Percentiles rank a stretch among this genome's conserved stretches.
phyloP scores from a whole-genome alignment of 192 early-diverging fungal genomes.

The Backusella mclennaniae region DNA sequence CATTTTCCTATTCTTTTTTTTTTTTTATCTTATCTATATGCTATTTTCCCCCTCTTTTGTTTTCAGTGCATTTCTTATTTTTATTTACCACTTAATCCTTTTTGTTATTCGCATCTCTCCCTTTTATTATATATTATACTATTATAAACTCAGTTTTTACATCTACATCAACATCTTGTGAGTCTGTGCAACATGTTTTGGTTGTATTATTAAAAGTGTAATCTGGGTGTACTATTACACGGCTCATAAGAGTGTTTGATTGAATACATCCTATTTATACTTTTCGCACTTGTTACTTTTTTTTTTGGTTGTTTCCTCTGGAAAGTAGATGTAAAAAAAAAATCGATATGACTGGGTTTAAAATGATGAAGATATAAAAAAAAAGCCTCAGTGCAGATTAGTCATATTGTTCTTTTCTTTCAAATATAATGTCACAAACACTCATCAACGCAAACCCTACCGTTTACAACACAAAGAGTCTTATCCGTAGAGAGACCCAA shows the following conservation, averaged over 20 bases:
- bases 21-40: background rate
- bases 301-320: no score
- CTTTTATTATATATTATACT: background rate
- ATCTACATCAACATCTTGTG: no score
- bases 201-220: no score
- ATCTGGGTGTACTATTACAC: no score
- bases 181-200: no score
- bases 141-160: no score
- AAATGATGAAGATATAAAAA: background rate
- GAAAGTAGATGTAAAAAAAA: no score
- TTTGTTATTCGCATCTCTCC: background rate
- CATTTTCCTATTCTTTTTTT: background rate
- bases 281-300: no score
- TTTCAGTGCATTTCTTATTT: background rate
- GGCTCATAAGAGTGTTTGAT: no score
- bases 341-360: no score
- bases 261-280: no score
- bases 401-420: background rate
- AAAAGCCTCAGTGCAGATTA: background rate
- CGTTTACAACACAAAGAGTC: constrained; percentile 66
- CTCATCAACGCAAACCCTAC: constrained; percentile 78
- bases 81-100: background rate
- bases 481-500: constrained; percentile 37
- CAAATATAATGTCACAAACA: constrained; percentile 26
- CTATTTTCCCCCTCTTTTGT: background rate